Evolutionary conservation across 2,329 filamentous ascomycete genomes (phyloP).

Genomic region (Fonsecaea erecta): DNA sequence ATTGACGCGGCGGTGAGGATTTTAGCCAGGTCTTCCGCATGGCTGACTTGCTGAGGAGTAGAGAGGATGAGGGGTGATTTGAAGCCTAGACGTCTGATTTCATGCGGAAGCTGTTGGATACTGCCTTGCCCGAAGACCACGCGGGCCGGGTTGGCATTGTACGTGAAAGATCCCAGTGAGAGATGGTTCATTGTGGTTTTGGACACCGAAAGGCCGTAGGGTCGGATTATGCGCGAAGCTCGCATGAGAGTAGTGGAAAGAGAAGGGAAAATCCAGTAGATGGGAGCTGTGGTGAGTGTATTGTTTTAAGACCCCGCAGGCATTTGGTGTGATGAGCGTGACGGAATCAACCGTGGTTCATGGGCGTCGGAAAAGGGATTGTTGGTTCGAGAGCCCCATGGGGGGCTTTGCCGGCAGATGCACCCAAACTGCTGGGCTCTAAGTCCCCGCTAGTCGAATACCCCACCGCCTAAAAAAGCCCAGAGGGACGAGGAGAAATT

Average conservation of each 20-base stretch:
- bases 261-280: background rate
- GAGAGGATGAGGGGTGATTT: conserved; percentile 61
- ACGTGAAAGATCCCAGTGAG: conserved; percentile 60
- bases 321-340: background rate
- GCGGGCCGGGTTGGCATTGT: conserved; percentile 58
- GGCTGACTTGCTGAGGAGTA: conserved; percentile 57
- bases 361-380: conserved; percentile 23
- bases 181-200: background rate
- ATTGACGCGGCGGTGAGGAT: conserved; percentile 48
- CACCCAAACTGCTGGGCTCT: conserved; percentile 6
- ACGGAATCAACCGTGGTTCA: conserved; percentile 1
- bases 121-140: conserved; percentile 63
- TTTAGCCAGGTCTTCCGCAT: conserved; percentile 52
- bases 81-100: conserved; percentile 52
- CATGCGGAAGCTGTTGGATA: conserved; percentile 54
- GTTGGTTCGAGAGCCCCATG: conserved; percentile 12
- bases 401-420: conserved; percentile 27
- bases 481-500: background rate
- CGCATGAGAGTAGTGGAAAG: background rate
- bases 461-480: conserved; percentile 10
- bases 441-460: too few species aligned
- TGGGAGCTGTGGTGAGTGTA: background rate
- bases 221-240: background rate
- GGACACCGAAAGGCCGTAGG: background rate
- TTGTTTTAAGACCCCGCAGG: conserved; percentile 17